Conservation (phyloP, 495 filamentous ascomycete genomes). For the Beverwykella pulmonaria region DNA sequence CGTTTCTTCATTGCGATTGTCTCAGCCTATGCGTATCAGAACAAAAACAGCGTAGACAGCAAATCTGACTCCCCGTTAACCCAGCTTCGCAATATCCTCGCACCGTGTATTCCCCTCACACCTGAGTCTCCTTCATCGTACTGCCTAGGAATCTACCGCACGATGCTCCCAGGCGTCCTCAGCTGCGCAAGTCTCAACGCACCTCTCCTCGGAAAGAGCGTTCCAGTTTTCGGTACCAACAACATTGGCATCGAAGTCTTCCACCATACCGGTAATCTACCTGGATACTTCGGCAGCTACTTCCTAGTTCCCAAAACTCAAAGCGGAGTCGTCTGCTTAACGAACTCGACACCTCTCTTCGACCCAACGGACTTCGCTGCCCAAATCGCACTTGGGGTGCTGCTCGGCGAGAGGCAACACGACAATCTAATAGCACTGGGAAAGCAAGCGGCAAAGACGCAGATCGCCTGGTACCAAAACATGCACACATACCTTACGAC, state of each 20-base stretch:
- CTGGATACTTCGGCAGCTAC: neutral
- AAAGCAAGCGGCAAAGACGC: neutral
- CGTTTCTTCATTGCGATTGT: constrained; percentile 10
- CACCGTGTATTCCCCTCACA: constrained; percentile 8
- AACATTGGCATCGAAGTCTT: neutral
- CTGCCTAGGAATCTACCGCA: constrained; percentile 26
- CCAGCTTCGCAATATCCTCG: constrained; percentile 14
- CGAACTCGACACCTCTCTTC: constrained; percentile 7
- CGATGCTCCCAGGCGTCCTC: constrained; percentile 13
- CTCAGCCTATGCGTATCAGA: constrained; percentile 14
- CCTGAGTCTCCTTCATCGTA: neutral
- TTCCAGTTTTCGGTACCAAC: neutral
- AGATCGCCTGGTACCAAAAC: neutral
- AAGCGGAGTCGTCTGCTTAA: constrained; percentile 15
- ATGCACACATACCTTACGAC: neutral
- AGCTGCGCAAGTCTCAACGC: constrained; percentile 11
- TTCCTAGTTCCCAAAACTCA: constrained; percentile 10
- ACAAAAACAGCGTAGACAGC: neutral
- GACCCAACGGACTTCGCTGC: constrained; percentile 12
- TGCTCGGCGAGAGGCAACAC: neutral
- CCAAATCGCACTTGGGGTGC: neutral
- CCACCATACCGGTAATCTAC: constrained; percentile 4
- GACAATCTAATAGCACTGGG: neutral
- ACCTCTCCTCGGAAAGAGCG: neutral
- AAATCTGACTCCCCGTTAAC: constrained; percentile 18